Evolutionary conservation across 257 asterid species (phyloP), one percentile per base, ranked within the genome.

Genomic region (Scutellaria galericulata): DNA sequence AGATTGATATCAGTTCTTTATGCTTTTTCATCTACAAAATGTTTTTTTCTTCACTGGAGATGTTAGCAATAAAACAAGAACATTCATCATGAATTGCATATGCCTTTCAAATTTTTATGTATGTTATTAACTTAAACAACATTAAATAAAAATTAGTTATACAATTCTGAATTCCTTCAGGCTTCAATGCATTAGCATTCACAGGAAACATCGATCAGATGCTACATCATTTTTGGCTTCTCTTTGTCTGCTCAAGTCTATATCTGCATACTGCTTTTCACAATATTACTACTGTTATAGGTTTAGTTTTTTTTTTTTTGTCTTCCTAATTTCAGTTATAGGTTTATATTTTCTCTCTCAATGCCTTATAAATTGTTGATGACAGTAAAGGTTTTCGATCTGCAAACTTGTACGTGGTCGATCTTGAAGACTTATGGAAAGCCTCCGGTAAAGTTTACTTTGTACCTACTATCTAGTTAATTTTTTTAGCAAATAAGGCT

Each of bases 351-450:
- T 41, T 75, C 56, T 64, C 64, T 41, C 86, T 83, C 66, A 77
- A 65, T 67, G 50, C 57, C 41, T 68, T 54, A 51, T 61, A 68
- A 12, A 63, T 71, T 60, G 70, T 76, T 68, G 35, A 71, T 85
- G 67, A 74, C 98, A 95, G 99, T 91, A 74, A 91, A 87, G 90
- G 91, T 85, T 77, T 91, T 91, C 80, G 96, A 95, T 85, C 86
- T 86, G 84, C 90, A 92, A 83, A 85, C 92, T 70, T 74, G 77
- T 82, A 66, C 87, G 58, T 95, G 98, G 98, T 88, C 98, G 53
- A 81, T 84, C 76, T 83, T 95, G 93, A 92, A 90, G 90, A 95
- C 99, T 64, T 88, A 88, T 66, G 98, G 98, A 82, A 92, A 87
- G 81, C 95, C 99, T 55, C 99, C 97, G 82, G 99, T 95, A 92